Percentiles rank a stretch among this genome's conserved stretches.
phyloP scores from a whole-genome alignment of 768 basidiomycete genomes.

The Mycena indigotica region DNA sequence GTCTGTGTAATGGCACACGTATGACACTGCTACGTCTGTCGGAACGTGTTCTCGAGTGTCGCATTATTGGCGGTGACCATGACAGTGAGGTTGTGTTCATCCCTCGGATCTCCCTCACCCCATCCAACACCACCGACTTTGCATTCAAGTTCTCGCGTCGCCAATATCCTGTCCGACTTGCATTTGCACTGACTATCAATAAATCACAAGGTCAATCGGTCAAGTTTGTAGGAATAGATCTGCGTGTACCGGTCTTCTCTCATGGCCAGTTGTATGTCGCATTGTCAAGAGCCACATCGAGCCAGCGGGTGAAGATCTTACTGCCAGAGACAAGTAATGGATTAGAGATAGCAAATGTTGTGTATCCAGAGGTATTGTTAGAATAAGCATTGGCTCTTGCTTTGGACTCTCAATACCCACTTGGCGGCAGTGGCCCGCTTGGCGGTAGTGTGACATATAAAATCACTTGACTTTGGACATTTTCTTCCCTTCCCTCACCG shows the following conservation, averaged over 20 bases:
- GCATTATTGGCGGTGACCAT: constrained; percentile 39
- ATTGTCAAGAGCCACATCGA: constrained; percentile 29
- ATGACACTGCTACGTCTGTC: constrained; percentile 24
- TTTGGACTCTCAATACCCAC: too few relatives aligned
- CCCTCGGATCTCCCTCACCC: constrained; percentile 36
- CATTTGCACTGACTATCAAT: constrained; percentile 42
- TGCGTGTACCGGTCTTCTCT: constrained; percentile 30
- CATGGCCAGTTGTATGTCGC: constrained; percentile 41
- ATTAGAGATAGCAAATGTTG: background rate
- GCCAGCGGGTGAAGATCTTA: constrained; percentile 23
- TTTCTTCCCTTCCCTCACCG: too few relatives aligned
- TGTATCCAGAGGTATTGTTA: background rate
- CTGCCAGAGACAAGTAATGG: constrained; percentile 10
- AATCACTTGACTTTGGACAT: background rate
- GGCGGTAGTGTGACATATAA: background rate
- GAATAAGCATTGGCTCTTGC: too few relatives aligned
- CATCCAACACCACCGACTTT: constrained; percentile 20
- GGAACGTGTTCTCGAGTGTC: constrained; percentile 32
- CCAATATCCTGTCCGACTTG: constrained; percentile 39
- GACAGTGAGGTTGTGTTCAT: constrained; percentile 38
- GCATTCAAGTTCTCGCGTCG: constrained; percentile 26
- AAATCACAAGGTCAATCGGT: constrained; percentile 40
- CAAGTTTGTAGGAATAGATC: constrained; percentile 32
- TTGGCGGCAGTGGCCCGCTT: too few relatives aligned
- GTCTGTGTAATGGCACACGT: constrained; percentile 35